Evolutionary conservation across 2,329 filamentous ascomycete species (phyloP).

Genomic region (Botrytis hyacinthi): DNA sequence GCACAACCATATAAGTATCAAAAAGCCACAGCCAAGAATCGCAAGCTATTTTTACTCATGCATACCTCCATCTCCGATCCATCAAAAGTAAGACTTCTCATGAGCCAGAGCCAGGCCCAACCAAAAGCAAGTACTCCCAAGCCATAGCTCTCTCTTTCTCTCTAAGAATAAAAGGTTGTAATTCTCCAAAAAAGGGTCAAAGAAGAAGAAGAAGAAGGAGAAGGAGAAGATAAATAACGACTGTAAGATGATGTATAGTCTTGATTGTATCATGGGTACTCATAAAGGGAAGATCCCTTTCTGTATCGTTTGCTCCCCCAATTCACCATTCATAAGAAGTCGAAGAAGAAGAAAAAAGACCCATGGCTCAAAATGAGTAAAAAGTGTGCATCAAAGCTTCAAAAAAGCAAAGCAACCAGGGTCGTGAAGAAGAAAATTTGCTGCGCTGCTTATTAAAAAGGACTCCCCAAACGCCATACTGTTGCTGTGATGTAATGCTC

Average conservation of each 20-base stretch:
- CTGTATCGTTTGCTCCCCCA: neutral
- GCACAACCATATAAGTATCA: neutral
- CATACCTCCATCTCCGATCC: neutral
- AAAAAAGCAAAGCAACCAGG: conserved; percentile 7
- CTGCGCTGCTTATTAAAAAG: conserved; percentile 8
- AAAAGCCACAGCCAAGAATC: neutral
- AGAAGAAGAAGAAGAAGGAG: neutral
- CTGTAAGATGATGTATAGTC: conserved; percentile 3
- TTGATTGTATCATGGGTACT: conserved; percentile 13
- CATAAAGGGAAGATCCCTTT: conserved; percentile 7
- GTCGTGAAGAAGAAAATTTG: conserved; percentile 9
- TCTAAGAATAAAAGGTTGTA: conserved; percentile 7
- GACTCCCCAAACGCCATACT: conserved; percentile 17
- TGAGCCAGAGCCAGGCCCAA: neutral
- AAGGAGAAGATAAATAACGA: neutral
- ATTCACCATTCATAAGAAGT: conserved; percentile 8
- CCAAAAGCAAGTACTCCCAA: neutral
- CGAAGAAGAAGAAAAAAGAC: neutral
- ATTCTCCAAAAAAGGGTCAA: conserved; percentile 10
- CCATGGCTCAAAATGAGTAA: conserved; percentile 13
- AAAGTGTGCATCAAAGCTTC: neutral
- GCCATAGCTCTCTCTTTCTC: neutral
- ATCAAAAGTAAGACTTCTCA: neutral
- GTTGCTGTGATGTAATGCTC: conserved; percentile 17
- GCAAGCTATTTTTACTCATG: neutral